Base-by-base conservation (phyloP, 192 early-diverging fungal genomes). In the Podila clonocystis region DNA sequence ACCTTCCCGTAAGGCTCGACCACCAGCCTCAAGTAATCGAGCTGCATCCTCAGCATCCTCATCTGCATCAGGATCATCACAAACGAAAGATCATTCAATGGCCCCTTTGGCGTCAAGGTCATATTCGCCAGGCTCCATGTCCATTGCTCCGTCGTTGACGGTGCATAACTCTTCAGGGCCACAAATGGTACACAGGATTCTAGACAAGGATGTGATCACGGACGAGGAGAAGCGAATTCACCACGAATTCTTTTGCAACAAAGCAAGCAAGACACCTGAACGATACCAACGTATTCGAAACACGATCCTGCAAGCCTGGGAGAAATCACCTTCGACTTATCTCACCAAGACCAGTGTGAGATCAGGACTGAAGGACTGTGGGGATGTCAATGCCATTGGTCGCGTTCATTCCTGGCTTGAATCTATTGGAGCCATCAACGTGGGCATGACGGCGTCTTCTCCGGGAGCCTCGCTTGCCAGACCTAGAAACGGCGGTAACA, bases 351-450 rank as follows among this genome's bases (percentile, higher is more conserved):
- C 94, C 31, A 88, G 85, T 34, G 91, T 91, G 3, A 86, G 96
- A 28, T 88, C 87, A 1, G 93, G 91, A 0, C 77, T 98, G 20
- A 86, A 88, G 65, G 92, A 95, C 80, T 95, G 94, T 70, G 94
- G 95, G 28, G 97, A 98, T 64, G 97, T 98, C 24, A 96, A 98
- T 74, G 96, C 96, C 8, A 96, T 98, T 28, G 90, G 92, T 2
- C 84, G 97, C 5, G 91, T 98, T 34, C 95, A 97, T 73, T 66
- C 87, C 20, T 98, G 93, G 84, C 84, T 98, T 26, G 97, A 98
- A 68, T 74, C 65, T 13, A 82, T 91, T 30, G 91, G 91, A 11
- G 89, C 87, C 8, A 97, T 98, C 77, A 98, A 98, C 76, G 75
- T 87, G 9, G 91, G 89, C 1, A 89, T 84, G 63, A 83, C 73